Evolutionary conservation across 2,329 filamentous ascomycete genomes (phyloP), one percentile per base, ranked within the genome.

Genomic region (Onygena corvina): DNA sequence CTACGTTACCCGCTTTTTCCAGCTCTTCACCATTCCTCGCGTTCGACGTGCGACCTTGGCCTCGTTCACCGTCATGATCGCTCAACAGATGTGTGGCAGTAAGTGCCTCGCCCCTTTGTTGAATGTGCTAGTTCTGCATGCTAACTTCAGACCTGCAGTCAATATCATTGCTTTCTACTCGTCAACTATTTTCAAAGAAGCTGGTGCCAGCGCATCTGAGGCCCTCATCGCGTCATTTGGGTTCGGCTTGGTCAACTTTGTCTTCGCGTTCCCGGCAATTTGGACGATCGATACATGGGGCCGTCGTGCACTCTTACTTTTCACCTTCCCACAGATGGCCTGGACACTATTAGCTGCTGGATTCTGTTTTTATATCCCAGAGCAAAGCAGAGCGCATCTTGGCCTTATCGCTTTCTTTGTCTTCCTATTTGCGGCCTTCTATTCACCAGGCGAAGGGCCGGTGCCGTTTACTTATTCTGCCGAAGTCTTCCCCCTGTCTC

Each of bases 111-210:
- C 20, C 20, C 23, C 9, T 44, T 49, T 14, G 47, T 44, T 30
- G 29, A 74, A 20, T 25, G 9, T 48, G 14, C 36, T 7, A 18
- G 14, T 12, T 77, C 3, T 18, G 12, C 14, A 31, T 31, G 20
- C 30, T 34, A 4, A 31, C 20, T 20, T 21, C 11, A 25, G 6
- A 8, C 33, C 12, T 31, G n/a, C 25, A 47, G 46, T 84, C 63
- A 85, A 86, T 60, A 83, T 86, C 50, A 83, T 87, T 49, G 80
- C 83, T 0, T 87, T 87, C 63, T 87, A 88, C 64, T 83, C 78
- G 0, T 80, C 79, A 0, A 81, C 79, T 2, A 63, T 74, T 40
- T 73, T 74, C 47, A 48, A 49, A 4, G 62, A 81, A 1, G 75
- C 81, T 1, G 80, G 80, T 3, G 76, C 78, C 30, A 64, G 52